A percentile compares a stretch with the other conserved stretches of the same genome.
phyloP scores from a whole-genome alignment of 2,329 filamentous ascomycete species.

The Pseudogymnoascus sp. region DNA sequence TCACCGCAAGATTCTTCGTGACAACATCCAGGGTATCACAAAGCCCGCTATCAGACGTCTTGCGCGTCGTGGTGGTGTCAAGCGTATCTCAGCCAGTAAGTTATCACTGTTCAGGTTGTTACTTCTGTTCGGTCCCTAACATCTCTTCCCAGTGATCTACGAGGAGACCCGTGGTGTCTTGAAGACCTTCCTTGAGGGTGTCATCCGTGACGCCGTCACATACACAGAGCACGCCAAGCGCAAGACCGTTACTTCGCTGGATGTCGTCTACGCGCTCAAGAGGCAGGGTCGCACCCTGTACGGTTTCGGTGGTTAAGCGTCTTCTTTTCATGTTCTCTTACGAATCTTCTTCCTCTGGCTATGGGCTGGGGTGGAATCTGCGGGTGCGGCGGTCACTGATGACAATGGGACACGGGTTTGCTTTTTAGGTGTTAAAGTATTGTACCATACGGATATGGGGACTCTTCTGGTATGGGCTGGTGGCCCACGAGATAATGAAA shows the following conservation, averaged over 20 bases:
- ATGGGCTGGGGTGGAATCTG: constrained; percentile 13
- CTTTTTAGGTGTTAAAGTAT: constrained; percentile 23
- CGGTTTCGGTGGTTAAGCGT: constrained; percentile 57
- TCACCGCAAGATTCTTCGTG: constrained; percentile 97
- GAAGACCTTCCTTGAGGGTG: constrained; percentile 76
- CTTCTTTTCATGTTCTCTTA: constrained; percentile 20
- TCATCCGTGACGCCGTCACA: constrained; percentile 72
- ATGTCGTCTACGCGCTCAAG: constrained; percentile 58
- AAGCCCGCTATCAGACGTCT: constrained; percentile 98
- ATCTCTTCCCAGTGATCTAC: constrained; percentile 59
- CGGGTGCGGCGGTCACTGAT: constrained; percentile 9
- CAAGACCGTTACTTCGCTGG: constrained; percentile 61
- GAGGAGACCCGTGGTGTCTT: constrained; percentile 76
- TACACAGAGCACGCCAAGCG: constrained; percentile 80
- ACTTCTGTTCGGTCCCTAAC: not conserved
- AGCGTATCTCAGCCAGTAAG: constrained; percentile 95
- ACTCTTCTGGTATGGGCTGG: constrained; percentile 20
- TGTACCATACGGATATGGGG: constrained; percentile 26
- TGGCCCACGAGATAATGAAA: constrained; percentile 15
- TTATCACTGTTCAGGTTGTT: constrained; percentile 5
- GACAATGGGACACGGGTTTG: constrained; percentile 22
- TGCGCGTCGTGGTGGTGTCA: constrained; percentile 97
- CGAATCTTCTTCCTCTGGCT: constrained; percentile 21
- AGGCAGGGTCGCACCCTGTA: constrained; percentile 60
- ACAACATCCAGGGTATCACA: constrained; percentile 99